Conservation (phyloP, 1,139 yeast species). For the Eremothecium coryli region DNA sequence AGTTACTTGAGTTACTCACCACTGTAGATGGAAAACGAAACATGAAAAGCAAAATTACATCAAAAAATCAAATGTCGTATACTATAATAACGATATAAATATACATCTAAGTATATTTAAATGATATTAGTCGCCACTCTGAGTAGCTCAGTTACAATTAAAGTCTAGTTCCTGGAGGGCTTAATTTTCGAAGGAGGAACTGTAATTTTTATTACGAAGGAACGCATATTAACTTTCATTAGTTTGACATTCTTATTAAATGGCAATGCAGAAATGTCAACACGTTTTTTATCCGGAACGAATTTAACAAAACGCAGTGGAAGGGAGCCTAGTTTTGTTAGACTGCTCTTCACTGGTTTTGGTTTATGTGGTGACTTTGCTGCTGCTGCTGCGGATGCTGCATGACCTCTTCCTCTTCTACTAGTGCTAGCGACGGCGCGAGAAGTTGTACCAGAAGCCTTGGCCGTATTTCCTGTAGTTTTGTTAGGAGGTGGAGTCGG, state of each 20-base stretch:
- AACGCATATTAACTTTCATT: slow-evolving; percentile 21
- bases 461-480: slow-evolving; percentile 2
- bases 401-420: slow-evolving; percentile 6
- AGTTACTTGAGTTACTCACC: no score
- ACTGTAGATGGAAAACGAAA: no score
- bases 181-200: slow-evolving; percentile 7
- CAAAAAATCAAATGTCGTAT: no score
- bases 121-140: no score
- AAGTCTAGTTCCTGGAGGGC: background rate
- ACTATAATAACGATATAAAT: no score
- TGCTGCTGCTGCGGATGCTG: slow-evolving; percentile 11
- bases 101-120: no score
- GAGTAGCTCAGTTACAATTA: no score
- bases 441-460: slow-evolving; percentile 2
- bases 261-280: slow-evolving; percentile 26
- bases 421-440: slow-evolving; percentile 1
- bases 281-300: slow-evolving; percentile 15
- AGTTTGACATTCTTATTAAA: slow-evolving; percentile 23
- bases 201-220: slow-evolving; percentile 24
- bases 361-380: slow-evolving; percentile 6
- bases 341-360: slow-evolving; percentile 12
- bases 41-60: no score
- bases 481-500: slow-evolving; percentile 10
- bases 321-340: slow-evolving; percentile 25
- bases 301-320: slow-evolving; percentile 29